Base-by-base conservation (phyloP, 371 early-diverging fungal genomes). In the Chytridium lagenaria region DNA sequence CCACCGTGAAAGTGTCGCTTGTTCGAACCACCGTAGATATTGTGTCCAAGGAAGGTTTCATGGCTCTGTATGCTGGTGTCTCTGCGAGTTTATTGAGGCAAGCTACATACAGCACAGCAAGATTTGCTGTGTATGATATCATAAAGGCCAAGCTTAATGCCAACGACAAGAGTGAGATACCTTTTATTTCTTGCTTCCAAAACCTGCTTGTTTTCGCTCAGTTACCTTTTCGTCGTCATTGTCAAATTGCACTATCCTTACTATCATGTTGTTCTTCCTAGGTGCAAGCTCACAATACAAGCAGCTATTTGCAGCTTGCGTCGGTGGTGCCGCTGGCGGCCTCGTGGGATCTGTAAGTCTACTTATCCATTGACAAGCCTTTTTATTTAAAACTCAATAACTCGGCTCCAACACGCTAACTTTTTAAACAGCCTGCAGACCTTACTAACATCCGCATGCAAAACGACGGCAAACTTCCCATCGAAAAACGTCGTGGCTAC, bases 321-420 rank as follows among this genome's bases (percentile, higher is more conserved):
- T 87, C 26, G 92, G 92, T 63, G 95, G 95, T 39, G 88, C 88
- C 30, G 78, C 92, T 22, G 94, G 93, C 38, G 95, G 94, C 0
- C 86, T 89, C 57, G 89, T 88, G 70, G 94, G 93, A 59, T 69
- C 69, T 3, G 49, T 44, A 33, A 57, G 57, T 30, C 10, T 52
- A 5, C 5, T n/a, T 52, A 12, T 19, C 12, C 44, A 44, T 44
- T 7, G 7, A 7, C 7, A 44, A 19, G 19, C 19, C 19, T 44
- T 44, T 44, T 44, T 57, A 26, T 23, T 57, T 5, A 57, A n/a
- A n/a, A n/a, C n/a, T n/a, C n/a, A n/a, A n/a, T n/a, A n/a, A n/a
- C n/a, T n/a, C n/a, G n/a, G n/a, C n/a, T n/a, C n/a, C n/a, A n/a
- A n/a, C n/a, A n/a, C n/a, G n/a, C n/a, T n/a, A n/a, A n/a, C 63